Evolutionary conservation across 306 rosid species (phyloP), one percentile per base, ranked within the genome.

Genomic region (Rosa chinensis): DNA sequence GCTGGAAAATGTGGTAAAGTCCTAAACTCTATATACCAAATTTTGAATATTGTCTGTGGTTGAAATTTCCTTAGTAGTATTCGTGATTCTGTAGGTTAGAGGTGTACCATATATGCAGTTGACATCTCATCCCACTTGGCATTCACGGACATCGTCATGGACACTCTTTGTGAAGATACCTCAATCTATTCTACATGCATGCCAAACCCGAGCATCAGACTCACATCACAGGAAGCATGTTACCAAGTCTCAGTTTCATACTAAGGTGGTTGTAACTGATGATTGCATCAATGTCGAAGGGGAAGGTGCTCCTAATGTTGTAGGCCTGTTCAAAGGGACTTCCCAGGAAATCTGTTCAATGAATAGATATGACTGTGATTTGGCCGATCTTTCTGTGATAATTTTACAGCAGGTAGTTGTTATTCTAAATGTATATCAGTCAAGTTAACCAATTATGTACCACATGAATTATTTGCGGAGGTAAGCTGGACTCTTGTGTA

Each of bases 131-230:
- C 96, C 94, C 55, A 90, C 99, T 2, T 90, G 99, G 99, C 88
- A 91, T 84, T 95, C 94, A 82, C 91, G 97, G 28, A 83, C 87
- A 21, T 95, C 98, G 10, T 91, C 98, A 11, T 95, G 99, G 98
- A 91, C 92, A n/a, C 81, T 92, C 25, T 78, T 70, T 83, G 84
- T 93, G 90, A 92, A 89, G 82, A 85, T 94, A 87, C 94, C 97
- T 71, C 87, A 74, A 47, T 87, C 97, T 69, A 84, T 89, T 74
- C 87, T 90, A 64, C 89, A 72, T 62, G 85, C 85, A 28, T 66
- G 81, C 86, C 86, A 86, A 84, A 76, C 35, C 73, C 88, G 73
- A 80, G 73, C 88, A 45, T 80, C 91, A 70, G 89, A 83, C 59
- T 6, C 53, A 66, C 82, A 9, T 74, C 73, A 66, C 50, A 77